Base-by-base conservation (phyloP, 768 basidiomycete genomes). In the Boletus vermiculosoides region DNA sequence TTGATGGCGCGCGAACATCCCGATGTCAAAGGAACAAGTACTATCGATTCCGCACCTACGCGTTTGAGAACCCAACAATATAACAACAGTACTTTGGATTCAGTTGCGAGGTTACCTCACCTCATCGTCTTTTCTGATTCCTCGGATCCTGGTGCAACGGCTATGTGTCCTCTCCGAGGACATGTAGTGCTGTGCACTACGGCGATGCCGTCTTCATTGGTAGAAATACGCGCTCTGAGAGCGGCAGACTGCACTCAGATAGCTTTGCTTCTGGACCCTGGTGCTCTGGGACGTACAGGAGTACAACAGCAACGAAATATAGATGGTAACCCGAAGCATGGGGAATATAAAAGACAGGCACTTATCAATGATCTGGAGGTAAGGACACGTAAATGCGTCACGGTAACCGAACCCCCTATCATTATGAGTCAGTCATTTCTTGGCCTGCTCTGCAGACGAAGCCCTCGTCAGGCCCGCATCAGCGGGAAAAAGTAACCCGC, bases 341-440 rank as follows among this genome's bases (percentile, higher is more conserved):
- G 10, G 16, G 49, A 39, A 12, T 23, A 39, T 18, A 30, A 28
- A n/a, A 12, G 50, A 7, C 13, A 8, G 12, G 18, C 25, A 20
- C 30, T 47, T 13, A 4, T 15, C 46, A 31, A 47, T 20, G 2
- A 25, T n/a, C 44, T 22, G 18, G 8, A 20, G 9, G 4, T 9
- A 49, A 9, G 10, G 18, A 53, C 2, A 59, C 59, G 52, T 60
- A 60, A 63, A 48, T 0, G 42, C 8, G 23, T 52, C 52, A 51
- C 49, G 46, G 49, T 22, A 56, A 49, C 16, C 45, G 46, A 64
- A 50, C 47, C 63, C 47, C 63, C 63, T 64, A 64, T 65, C 28
- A 11, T 42, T 39, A 48, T 48, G 61, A 45, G 25, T 37, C 33
- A 47, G 45, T 11, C 33, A 50, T 54, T 62, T 63, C 56, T 36